Evolutionary conservation across 2,329 filamentous ascomycete genomes (phyloP), one percentile per base, ranked within the genome.

Genomic region (Orbilia javanica): DNA sequence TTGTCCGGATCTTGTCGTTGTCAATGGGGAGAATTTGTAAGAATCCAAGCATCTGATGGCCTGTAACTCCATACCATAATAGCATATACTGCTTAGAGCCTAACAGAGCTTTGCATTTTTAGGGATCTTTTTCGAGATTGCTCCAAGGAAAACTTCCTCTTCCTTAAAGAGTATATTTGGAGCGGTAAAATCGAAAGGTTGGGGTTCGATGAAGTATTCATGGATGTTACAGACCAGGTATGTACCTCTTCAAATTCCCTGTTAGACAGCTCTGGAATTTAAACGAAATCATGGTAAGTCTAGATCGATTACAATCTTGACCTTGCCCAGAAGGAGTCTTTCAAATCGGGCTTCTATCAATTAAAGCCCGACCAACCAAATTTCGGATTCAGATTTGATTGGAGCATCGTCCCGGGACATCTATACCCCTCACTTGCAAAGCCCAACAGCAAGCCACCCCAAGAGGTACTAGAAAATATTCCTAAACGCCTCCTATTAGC

Each of bases 181-280:
- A 93, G 90, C 79, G 87, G 86, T 36, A 92, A 89, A 79, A 90
- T 91, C 1, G 94, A 98, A 84, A 89, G 92, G 22, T 85, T 98
- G 29, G 95, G 96, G 0, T 93, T 98, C 80, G 96, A 98, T 83
- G 96, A 98, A 86, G 91, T 97, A 2, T 93, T 90, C 82, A 84
- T 93, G 84, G 93, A 98, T 82, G 92, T 95, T 50, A 95, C 93
- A 7, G 93, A 97, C n/a, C 74, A 78, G 36, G 74, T 78, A 55
- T 25, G 8, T 11, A 29, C 15, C 39, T 36, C 10, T 15, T 20
- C 5, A 10, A n/a, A 10, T 31, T 3, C 13, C 27, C 0, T 13
- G 11, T 15, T 27, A 31, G 4, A 4, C 20, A 44, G 10, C 52
- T 22, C 7, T n/a, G 10, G 3, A 10, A 13, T 13, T 20, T 50